A percentile compares a stretch with the other conserved stretches of the same genome.
Conservation (phyloP, 1,284 basidiomycete genomes). For the Neonothopanus nambi region DNA sequence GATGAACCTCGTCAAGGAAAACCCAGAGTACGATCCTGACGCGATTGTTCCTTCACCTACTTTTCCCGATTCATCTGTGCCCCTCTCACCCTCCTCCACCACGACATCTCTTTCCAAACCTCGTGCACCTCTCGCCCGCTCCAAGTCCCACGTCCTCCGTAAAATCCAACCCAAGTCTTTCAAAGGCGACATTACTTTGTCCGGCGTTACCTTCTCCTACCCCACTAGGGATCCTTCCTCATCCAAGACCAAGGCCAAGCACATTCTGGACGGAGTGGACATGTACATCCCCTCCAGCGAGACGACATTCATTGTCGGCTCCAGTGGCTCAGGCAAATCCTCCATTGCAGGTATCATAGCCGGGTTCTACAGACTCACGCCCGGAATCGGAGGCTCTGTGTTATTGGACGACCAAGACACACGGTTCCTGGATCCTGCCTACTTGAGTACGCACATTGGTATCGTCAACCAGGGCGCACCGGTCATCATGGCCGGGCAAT, state of each 20-base stretch:
- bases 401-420: constrained; percentile 84
- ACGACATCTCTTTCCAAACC: constrained; percentile 1
- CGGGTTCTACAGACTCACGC: constrained; percentile 59
- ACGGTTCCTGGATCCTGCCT: constrained; percentile 73
- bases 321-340: constrained; percentile 91
- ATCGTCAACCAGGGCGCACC: constrained; percentile 69
- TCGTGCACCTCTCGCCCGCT: constrained; percentile 22
- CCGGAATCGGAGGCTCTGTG: constrained; percentile 49
- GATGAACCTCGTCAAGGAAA: constrained; percentile 55
- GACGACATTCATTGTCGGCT: constrained; percentile 91
- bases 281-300: constrained; percentile 84
- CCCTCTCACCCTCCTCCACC: constrained; percentile 25
- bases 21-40: constrained; percentile 13
- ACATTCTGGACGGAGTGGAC: constrained; percentile 63
- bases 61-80: constrained; percentile 13
- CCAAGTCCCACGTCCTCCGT: constrained; percentile 36
- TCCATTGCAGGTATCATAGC: constrained; percentile 85
- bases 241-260: constrained; percentile 80
- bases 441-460: constrained; percentile 73
- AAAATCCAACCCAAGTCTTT: constrained; percentile 61
- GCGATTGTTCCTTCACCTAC: constrained; percentile 18
- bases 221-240: constrained; percentile 77
- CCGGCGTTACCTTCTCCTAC: constrained; percentile 81
- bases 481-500: constrained; percentile 79
- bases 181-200: constrained; percentile 79